Base-by-base conservation (phyloP, 768 basidiomycete genomes). In the Kwoniella dendrophila region DNA sequence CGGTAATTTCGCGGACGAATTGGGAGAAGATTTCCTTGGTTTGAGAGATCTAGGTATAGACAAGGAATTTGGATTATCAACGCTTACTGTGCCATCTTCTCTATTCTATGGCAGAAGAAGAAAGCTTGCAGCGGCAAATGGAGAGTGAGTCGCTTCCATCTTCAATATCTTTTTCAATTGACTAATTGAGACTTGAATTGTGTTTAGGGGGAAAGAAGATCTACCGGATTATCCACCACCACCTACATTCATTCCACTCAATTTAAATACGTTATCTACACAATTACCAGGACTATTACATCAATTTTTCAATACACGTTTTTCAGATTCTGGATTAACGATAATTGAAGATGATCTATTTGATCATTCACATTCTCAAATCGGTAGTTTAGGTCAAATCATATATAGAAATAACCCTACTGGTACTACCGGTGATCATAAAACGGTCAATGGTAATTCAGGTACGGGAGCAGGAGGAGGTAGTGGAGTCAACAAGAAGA, bases 11-110 rank as follows among this genome's bases (percentile, higher is more conserved):
- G 88, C 90, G 0, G 90, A 92, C 52, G 83, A 86, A 16, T 83
- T 94, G 16, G 93, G 92, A 32, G 92, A 93, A 70, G 94, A 98
- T 77, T 95, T 94, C 80, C 84, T 97, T 12, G 94, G 94, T 11
- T 83, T 97, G 27, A 85, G 86, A 51, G 92, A 90, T 72, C 81
- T 92, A 44, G 94, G 93, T 30, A 90, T 96, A 52, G 92, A 91
- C 22, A 85, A 84, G 43, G 94, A 96, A 72, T 83, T 89, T 51
- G 90, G 90, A 14, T 81, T 95, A 63, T 84, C 87, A 16, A 88
- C 84, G 67, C 83, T 97, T 55, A 84, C 83, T 18, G 84, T 95
- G 34, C 94, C 94, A 10, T 88, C 71, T 7, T 67, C 68, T 6
- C 27, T 97, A 32, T 84, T 93, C 76, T 69, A 73, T 33, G 71